Evolutionary conservation across 2,329 filamentous ascomycete species (phyloP).

Genomic region (Aureobasidium sp.): DNA sequence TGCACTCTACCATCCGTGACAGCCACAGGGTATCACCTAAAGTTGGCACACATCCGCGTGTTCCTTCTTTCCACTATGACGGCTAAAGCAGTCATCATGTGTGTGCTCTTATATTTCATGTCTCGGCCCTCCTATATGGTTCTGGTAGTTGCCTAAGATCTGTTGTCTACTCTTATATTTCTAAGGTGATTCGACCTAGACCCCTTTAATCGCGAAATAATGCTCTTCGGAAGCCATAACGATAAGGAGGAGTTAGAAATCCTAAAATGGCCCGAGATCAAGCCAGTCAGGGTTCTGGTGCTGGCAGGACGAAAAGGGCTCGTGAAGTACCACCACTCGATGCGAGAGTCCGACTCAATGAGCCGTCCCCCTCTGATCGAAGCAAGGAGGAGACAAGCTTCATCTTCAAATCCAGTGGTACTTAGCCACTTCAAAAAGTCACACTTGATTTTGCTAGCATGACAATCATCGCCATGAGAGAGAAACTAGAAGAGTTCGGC

Average conservation of each 20-base stretch:
- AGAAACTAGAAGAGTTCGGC: not conserved
- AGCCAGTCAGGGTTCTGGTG: not conserved
- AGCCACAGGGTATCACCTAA: not conserved
- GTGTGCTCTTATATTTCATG: not conserved
- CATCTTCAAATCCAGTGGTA: not conserved
- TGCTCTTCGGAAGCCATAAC: not conserved
- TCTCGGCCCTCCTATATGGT: not conserved
- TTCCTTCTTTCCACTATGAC: not conserved
- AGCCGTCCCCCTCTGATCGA: not conserved
- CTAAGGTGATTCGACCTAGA: too few relatives aligned
- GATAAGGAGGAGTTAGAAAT: not conserved
- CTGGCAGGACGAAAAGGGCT: not conserved
- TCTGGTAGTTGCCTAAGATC: not conserved
- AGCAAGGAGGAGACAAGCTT: not conserved
- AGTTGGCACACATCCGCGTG: not conserved
- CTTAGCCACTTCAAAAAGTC: too few relatives aligned
- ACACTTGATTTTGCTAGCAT: not conserved
- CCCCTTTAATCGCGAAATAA: too few relatives aligned
- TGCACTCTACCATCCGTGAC: not conserved
- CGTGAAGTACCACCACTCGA: not conserved
- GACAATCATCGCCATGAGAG: not conserved
- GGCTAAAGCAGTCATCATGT: not conserved
- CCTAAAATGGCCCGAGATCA: not conserved
- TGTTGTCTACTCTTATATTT: not conserved
- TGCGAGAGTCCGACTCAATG: not conserved